These are phyloP conservation scores for Myriosclerotinia scirpicola DNA, from an alignment of 2,329 filamentous ascomycete genomes.

Conservation along the genomic window DNA sequence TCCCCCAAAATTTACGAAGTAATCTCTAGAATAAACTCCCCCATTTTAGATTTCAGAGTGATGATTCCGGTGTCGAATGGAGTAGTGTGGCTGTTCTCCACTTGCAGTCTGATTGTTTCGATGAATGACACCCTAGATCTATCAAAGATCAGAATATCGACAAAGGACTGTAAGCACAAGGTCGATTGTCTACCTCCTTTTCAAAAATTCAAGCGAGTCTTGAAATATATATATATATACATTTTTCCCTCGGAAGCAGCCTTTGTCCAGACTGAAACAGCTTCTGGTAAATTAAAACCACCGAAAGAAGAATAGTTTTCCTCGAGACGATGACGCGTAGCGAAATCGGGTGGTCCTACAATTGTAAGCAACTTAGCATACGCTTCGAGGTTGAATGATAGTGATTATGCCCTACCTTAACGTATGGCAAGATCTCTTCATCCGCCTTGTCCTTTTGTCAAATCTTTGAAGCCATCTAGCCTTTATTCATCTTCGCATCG, in stretches of 20 bases:
- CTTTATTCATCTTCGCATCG: slow-evolving; percentile 14
- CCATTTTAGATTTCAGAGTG: slow-evolving; percentile 4
- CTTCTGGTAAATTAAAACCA: too few relatives aligned
- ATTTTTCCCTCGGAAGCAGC: not conserved
- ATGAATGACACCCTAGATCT: not conserved
- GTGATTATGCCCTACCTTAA: not conserved
- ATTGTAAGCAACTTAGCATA: slow-evolving; percentile 7
- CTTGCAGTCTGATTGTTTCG: slow-evolving; percentile 4
- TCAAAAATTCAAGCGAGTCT: not conserved
- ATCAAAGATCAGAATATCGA: not conserved
- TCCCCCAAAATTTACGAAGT: not conserved
- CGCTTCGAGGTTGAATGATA: not conserved
- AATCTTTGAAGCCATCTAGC: not conserved
- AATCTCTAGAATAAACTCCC: not conserved
- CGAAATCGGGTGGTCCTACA: not conserved
- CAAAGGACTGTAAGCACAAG: not conserved
- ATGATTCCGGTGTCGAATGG: not conserved
- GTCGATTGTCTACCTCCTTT: not conserved
- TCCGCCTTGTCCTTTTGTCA: not conserved
- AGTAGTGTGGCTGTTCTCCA: slow-evolving; percentile 14
- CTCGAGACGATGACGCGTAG: not conserved
- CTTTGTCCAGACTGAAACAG: not conserved
- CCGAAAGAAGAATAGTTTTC: not conserved
- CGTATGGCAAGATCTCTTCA: slow-evolving; percentile 4
- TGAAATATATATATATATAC: not conserved